Conservation (phyloP, 305 asterid species). For the Lippia alba region DNA sequence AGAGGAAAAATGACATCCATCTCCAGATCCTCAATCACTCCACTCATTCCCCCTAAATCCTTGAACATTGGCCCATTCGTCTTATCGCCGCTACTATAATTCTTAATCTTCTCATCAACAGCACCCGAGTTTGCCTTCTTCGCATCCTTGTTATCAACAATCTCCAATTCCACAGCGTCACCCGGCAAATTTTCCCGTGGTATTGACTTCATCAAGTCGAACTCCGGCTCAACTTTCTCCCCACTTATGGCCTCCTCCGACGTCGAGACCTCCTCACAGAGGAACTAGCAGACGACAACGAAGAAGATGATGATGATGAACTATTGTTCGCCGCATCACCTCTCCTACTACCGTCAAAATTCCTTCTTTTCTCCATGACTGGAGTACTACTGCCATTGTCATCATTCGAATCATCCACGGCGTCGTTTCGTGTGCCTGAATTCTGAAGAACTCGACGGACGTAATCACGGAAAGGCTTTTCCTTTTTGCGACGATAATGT, state of each 20-base stretch:
- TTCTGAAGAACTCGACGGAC: constrained; percentile 42
- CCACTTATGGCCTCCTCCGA: constrained; percentile 63
- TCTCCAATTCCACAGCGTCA: constrained; percentile 56
- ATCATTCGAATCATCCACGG: constrained; percentile 23
- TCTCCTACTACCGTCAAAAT: constrained; percentile 35
- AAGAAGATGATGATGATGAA: constrained; percentile 45
- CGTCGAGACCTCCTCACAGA: constrained; percentile 50
- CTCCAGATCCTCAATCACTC: constrained; percentile 65
- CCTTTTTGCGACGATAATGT: constrained; percentile 57
- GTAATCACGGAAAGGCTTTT: constrained; percentile 51
- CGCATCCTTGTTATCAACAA: constrained; percentile 43
- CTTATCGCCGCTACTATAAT: constrained; percentile 15
- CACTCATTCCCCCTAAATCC: constrained; percentile 87
- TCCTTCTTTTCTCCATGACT: constrained; percentile 40
- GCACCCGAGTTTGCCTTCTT: constrained; percentile 45
- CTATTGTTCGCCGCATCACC: constrained; percentile 21
- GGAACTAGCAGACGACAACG: constrained; percentile 46
- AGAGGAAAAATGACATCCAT: constrained; percentile 80
- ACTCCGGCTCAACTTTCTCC: constrained; percentile 63
- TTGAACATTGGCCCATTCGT: constrained; percentile 61
- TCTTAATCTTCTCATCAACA: constrained; percentile 21
- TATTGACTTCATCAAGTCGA: constrained; percentile 74
- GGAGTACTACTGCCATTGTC: constrained; percentile 36
- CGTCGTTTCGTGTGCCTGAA: constrained; percentile 24
- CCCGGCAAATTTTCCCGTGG: constrained; percentile 18